Evolutionary conservation across 495 filamentous ascomycete genomes (phyloP).

Genomic region (Podospora didyma): DNA sequence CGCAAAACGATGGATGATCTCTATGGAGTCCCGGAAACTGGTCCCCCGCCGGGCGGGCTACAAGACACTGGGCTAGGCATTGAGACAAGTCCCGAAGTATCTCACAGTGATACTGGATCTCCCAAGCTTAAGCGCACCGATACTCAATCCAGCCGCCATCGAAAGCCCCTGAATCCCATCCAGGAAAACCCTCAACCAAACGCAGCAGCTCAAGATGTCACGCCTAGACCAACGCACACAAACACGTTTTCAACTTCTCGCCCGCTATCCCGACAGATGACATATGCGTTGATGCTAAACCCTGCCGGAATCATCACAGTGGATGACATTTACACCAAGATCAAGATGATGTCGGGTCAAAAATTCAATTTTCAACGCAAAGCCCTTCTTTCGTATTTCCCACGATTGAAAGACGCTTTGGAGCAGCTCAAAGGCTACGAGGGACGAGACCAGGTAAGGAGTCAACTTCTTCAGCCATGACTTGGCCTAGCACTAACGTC

Average conservation of each 20-base stretch:
- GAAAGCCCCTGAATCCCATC: no score
- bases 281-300: neutral
- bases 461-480: neutral
- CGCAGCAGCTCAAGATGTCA: no score
- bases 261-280: no score
- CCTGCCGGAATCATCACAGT: neutral
- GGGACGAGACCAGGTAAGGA: constrained; percentile 4
- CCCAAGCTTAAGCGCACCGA: no score
- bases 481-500: neutral
- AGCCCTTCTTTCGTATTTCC: neutral
- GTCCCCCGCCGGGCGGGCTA: neutral
- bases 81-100: neutral
- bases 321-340: neutral
- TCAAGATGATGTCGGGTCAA: neutral
- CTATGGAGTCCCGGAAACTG: neutral
- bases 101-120: no score
- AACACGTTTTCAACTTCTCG: no score
- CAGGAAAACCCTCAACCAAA: neutral
- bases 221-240: neutral
- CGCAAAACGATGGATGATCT: neutral
- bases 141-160: no score
- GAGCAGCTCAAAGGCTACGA: neutral
- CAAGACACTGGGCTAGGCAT: neutral
- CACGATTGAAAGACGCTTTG: neutral
- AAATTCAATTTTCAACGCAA: neutral